A percentile compares a stretch with the other conserved stretches of the same genome.
Evolutionary conservation across 2,329 filamentous ascomycete species (phyloP).

Genomic region (Rutstroemia sp.): DNA sequence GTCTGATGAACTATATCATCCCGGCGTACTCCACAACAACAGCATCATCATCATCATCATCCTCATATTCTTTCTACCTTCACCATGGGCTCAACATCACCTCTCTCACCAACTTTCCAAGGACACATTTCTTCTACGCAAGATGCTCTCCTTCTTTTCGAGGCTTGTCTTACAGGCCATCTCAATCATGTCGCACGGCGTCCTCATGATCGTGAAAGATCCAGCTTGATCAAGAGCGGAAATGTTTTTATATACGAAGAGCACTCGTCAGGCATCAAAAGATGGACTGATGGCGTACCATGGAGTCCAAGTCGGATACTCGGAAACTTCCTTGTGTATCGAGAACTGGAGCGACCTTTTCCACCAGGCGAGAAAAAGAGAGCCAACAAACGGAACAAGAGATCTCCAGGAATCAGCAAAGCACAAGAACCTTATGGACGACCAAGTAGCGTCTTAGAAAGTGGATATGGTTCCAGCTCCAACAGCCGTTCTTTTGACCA

Average conservation of each 20-base stretch:
- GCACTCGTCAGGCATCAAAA: constrained; percentile 81
- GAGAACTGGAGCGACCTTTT: constrained; percentile 95
- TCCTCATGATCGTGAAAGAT: constrained; percentile 78
- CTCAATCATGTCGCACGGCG: constrained; percentile 72
- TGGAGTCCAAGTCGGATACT: constrained; percentile 95
- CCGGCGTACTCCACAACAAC: constrained; percentile 4
- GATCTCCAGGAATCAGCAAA: constrained; percentile 26
- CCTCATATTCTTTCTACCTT: neutral
- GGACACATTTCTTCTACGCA: constrained; percentile 24
- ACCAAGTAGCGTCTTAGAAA: constrained; percentile 5
- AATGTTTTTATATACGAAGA: constrained; percentile 91
- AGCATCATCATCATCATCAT: neutral
- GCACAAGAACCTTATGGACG: constrained; percentile 15
- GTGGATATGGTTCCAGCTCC: constrained; percentile 10
- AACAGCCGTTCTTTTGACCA: constrained; percentile 12
- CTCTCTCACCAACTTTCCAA: constrained; percentile 21
- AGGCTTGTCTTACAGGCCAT: constrained; percentile 64
- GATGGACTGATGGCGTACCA: constrained; percentile 86
- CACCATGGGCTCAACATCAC: constrained; percentile 17
- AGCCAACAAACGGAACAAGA: constrained; percentile 63
- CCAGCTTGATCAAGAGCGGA: constrained; percentile 71
- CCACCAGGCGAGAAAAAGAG: constrained; percentile 79
- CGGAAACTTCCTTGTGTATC: constrained; percentile 92
- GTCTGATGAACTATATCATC: constrained; percentile 13
- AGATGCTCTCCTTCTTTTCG: constrained; percentile 71